Percentiles rank a stretch among this genome's conserved stretches.
phyloP scores from a whole-genome alignment of 2,329 filamentous ascomycete species.

The Sordariomycetes sp. region DNA sequence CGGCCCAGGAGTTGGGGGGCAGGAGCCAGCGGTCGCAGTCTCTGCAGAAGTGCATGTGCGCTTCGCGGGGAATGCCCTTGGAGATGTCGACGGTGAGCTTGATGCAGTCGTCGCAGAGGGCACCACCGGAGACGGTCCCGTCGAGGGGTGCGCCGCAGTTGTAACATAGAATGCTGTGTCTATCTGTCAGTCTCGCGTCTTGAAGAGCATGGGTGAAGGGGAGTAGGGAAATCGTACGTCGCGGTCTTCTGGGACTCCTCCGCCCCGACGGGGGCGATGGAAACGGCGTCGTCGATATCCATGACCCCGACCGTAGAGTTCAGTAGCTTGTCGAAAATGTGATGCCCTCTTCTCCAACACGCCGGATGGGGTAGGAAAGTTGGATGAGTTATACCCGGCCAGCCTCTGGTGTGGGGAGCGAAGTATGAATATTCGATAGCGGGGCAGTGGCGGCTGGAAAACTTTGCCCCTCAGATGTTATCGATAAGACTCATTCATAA shows the following conservation, averaged over 20 bases:
- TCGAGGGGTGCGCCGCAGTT: constrained; percentile 96
- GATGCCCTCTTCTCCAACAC: not conserved
- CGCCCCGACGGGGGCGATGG: constrained; percentile 16
- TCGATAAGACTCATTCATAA: constrained; percentile 1
- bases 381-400: not conserved
- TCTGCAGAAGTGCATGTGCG: constrained; percentile 77
- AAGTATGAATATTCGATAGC: not conserved
- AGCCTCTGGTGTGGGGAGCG: not conserved
- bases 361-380: not conserved
- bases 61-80: constrained; percentile 80
- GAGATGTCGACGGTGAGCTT: constrained; percentile 92
- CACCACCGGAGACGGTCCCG: constrained; percentile 72
- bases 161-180: constrained; percentile 76
- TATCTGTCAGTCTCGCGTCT: constrained; percentile 4
- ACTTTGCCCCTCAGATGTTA: constrained; percentile 4
- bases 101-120: constrained; percentile 91
- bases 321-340: not conserved
- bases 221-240: constrained; percentile 19
- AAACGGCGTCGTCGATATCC: constrained; percentile 29
- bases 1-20: constrained; percentile 76
- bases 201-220: not conserved
- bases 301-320: constrained; percentile 18
- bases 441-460: not conserved
- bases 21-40: constrained; percentile 92
- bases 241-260: constrained; percentile 17